Percentiles rank a stretch among this genome's conserved stretches.
Evolutionary conservation across 805 yeast genomes (phyloP).

Genomic region (Metschnikowia picachoensis): DNA sequence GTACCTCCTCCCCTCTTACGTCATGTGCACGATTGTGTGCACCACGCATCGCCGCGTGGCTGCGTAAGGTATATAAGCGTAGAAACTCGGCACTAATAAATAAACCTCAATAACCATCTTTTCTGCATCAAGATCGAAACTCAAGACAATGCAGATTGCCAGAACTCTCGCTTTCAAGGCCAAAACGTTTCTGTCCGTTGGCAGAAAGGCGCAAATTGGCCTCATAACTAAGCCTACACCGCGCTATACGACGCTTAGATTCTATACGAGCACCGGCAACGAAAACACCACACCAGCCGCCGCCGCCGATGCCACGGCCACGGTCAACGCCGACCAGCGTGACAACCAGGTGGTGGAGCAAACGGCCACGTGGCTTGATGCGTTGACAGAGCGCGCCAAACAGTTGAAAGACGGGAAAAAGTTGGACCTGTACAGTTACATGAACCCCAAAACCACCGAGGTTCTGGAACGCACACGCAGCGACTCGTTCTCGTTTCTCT

Average conservation of each 20-base stretch:
- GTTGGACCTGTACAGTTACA: conserved; percentile 66
- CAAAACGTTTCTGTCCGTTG: too few relatives aligned
- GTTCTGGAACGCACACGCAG: conserved; percentile 69
- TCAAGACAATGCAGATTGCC: too few relatives aligned
- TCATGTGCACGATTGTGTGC: neutral
- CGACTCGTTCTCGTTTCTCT: conserved; percentile 70
- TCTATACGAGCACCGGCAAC: conserved; percentile 9
- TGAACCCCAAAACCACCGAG: conserved; percentile 65
- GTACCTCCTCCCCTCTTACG: neutral
- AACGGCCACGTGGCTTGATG: conserved; percentile 81
- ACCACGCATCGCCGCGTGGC: too few relatives aligned
- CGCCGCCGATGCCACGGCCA: conserved; percentile 74
- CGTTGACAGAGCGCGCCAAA: conserved; percentile 67
- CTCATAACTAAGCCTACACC: neutral
- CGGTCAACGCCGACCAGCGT: conserved; percentile 56
- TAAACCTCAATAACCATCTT: too few relatives aligned
- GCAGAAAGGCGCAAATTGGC: too few relatives aligned
- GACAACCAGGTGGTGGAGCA: conserved; percentile 46
- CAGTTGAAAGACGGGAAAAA: conserved; percentile 71
- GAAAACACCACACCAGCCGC: conserved; percentile 50
- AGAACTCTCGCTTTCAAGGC: too few relatives aligned
- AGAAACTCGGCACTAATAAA: too few relatives aligned
- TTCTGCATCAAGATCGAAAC: too few relatives aligned
- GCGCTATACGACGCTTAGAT: neutral
- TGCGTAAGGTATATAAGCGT: neutral